Conservation (phyloP, 225 moss, liverwort and hornwort species). For the Anthoceros angustus region DNA sequence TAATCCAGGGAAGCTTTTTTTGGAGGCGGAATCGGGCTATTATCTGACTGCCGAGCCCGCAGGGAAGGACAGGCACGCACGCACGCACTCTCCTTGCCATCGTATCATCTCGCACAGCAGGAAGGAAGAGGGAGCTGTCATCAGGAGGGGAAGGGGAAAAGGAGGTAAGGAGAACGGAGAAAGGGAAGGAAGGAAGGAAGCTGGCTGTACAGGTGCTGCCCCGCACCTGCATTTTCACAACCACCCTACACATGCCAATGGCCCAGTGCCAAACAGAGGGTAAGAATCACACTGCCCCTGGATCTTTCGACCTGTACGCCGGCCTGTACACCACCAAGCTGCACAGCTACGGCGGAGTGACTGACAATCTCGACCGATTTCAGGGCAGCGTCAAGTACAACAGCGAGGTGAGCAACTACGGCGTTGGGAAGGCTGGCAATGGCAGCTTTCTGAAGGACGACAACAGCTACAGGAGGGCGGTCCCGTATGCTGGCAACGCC, state of each 20-base stretch:
- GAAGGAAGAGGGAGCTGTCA: too few relatives aligned
- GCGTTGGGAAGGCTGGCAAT: background rate
- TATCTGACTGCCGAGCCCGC: too few relatives aligned
- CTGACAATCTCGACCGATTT: conserved; percentile 1
- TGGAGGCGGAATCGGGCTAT: too few relatives aligned
- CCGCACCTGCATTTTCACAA: background rate
- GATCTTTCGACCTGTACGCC: background rate
- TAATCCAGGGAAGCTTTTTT: too few relatives aligned
- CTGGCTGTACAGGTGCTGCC: background rate
- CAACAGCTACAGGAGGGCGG: background rate
- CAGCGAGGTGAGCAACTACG: background rate
- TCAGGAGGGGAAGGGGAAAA: too few relatives aligned
- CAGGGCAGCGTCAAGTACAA: conserved; percentile 3
- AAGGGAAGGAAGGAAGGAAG: too few relatives aligned
- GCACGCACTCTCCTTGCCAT: too few relatives aligned
- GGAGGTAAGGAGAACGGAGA: too few relatives aligned
- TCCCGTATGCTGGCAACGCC: background rate
- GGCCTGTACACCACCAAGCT: conserved; percentile 1
- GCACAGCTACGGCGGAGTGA: background rate
- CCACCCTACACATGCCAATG: conserved; percentile 3
- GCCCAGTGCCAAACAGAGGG: conserved; percentile 4
- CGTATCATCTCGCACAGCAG: too few relatives aligned
- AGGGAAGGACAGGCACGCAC: too few relatives aligned
- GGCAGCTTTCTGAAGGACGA: background rate
- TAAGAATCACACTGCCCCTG: conserved; percentile 4